Conservation (phyloP, 2,329 filamentous ascomycete genomes). For the Periconia sp. region DNA sequence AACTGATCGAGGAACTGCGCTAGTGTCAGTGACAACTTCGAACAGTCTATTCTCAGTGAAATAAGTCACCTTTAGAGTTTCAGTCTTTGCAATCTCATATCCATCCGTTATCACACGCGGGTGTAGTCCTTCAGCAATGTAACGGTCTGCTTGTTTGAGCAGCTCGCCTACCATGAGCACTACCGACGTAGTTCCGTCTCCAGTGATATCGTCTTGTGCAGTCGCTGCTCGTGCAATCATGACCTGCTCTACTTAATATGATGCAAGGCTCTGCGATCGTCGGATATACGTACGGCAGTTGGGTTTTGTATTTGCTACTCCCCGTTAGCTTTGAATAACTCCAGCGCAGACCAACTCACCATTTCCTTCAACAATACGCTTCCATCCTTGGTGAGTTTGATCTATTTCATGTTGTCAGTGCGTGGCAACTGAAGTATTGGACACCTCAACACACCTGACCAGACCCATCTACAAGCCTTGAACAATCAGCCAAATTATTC, state of each 20-base stretch:
- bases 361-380: slow-evolving; percentile 77
- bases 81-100: slow-evolving; percentile 93
- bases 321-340: slow-evolving; percentile 31
- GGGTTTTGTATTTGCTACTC: slow-evolving; percentile 90
- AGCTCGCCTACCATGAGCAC: slow-evolving; percentile 95
- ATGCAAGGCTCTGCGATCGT: slow-evolving; percentile 5
- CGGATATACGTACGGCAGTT: slow-evolving; percentile 68
- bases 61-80: slow-evolving; percentile 73
- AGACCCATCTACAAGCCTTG: slow-evolving; percentile 63
- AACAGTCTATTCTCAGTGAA: too few species aligned
- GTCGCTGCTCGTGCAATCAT: slow-evolving; percentile 83
- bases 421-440: slow-evolving; percentile 16
- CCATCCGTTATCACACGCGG: slow-evolving; percentile 96
- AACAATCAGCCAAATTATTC: slow-evolving; percentile 28
- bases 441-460: slow-evolving; percentile 52
- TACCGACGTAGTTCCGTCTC: slow-evolving; percentile 95
- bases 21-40: slow-evolving; percentile 9
- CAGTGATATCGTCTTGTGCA: slow-evolving; percentile 96
- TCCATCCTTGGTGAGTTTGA: slow-evolving; percentile 98
- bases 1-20: slow-evolving; percentile 85
- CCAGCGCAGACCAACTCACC: slow-evolving; percentile 43
- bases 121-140: slow-evolving; percentile 95
- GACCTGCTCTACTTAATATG: slow-evolving; percentile 45
- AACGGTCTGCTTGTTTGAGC: slow-evolving; percentile 94
- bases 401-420: slow-evolving; percentile 54